phyloP scores from a whole-genome alignment of 768 basidiomycete species.

The Hygrophoropsis aurantiaca region DNA sequence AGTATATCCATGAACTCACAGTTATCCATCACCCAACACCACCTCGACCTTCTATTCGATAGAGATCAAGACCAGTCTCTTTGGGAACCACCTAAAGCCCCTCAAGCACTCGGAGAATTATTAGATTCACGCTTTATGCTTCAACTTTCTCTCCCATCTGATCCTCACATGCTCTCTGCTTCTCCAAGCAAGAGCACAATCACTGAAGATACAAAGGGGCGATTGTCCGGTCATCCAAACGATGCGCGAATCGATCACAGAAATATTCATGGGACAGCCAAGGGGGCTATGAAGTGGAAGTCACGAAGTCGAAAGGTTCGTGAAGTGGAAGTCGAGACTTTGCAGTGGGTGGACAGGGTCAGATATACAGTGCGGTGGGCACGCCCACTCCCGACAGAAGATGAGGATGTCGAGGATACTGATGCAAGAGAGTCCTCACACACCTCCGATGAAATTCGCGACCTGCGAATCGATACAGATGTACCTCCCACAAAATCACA shows the following conservation, averaged over 20 bases:
- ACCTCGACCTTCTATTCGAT: slow-evolving; percentile 83
- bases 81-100: slow-evolving; percentile 79
- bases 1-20: slow-evolving; percentile 34
- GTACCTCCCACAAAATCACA: slow-evolving; percentile 20
- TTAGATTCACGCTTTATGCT: slow-evolving; percentile 94
- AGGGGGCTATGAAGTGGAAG: slow-evolving; percentile 55
- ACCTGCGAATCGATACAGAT: slow-evolving; percentile 39
- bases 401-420: slow-evolving; percentile 38
- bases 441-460: slow-evolving; percentile 29
- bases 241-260: slow-evolving; percentile 40
- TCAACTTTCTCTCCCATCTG: slow-evolving; percentile 79
- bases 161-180: slow-evolving; percentile 75
- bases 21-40: slow-evolving; percentile 42
- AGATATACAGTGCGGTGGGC: slow-evolving; percentile 63
- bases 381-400: slow-evolving; percentile 39
- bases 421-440: slow-evolving; percentile 24
- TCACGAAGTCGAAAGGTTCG: slow-evolving; percentile 60
- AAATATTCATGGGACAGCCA: slow-evolving; percentile 34
- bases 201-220: slow-evolving; percentile 16
- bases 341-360: slow-evolving; percentile 73
- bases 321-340: slow-evolving; percentile 54
- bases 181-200: slow-evolving; percentile 46
- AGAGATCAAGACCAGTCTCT: slow-evolving; percentile 56
- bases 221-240: slow-evolving; percentile 15
- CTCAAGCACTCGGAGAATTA: slow-evolving; percentile 85